Evolutionary conservation across 495 filamentous ascomycete genomes (phyloP), one percentile per base, ranked within the genome.

Genomic region (Cryomyces minteri): DNA sequence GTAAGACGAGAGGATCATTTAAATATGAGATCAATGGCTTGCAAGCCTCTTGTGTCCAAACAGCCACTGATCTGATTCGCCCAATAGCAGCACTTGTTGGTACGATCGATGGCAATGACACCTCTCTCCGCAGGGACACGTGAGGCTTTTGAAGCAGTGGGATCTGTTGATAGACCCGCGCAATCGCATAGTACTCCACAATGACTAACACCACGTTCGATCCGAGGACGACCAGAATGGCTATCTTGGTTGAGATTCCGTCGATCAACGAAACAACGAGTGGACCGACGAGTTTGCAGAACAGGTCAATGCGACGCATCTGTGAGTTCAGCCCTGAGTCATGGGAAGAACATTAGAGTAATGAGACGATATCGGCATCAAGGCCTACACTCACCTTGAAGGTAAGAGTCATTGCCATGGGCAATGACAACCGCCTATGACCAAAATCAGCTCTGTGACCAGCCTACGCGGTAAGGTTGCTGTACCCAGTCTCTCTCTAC

Each of bases 261-360:
- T 60, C 62, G 10, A 72, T 42, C 0, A 58, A 38, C 5, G 58
- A 53, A 14, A 60, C 51, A 6, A 49, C 44, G 4, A 60, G 43
- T 5, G 80, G 80, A 0, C 71, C 78, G 6, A 77, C 39, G 5
- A 84, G 68, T 54, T 85, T 85, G 64, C 80, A 84, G 37, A 76
- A 58, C 9, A 85, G 64, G 52, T 85, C 80, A 43, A 85, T 82
- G 1, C 79, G 68, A 31, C 80, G 66, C 74, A 84, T 83, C 1
- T 66, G 66, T 0, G 78, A 66, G 53, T 82, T 83, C 5, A 80
- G 43, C 18, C 2, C 18, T 25, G 18, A 25, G 18, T 2, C 18
- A 25, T 25, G 18, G 18, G 18, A 25, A 9, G 38, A 12, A 40
- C 29, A 14, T 41, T n/a, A 25, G 28, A 48, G 10, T 62, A 57